Conservation (phyloP, 768 basidiomycete genomes). For the Tulasnella sp. region DNA sequence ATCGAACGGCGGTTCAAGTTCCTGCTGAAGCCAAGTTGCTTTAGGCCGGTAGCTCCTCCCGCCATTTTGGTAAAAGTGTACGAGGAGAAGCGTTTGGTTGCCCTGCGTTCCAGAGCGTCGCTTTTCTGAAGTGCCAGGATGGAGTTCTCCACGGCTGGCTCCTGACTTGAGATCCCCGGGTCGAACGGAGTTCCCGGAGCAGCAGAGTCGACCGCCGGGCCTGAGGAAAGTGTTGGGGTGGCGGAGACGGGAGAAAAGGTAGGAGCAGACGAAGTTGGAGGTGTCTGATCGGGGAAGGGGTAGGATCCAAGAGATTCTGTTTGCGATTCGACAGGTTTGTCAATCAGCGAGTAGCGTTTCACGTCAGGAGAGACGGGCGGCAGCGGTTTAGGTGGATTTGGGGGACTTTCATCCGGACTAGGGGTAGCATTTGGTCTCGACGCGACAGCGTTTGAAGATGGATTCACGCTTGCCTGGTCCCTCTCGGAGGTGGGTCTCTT, state of each 20-base stretch:
- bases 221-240: conserved; percentile 23
- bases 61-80: conserved; percentile 93
- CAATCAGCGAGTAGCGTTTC: conserved; percentile 73
- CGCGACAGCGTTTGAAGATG: background rate
- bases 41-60: conserved; percentile 35
- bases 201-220: background rate
- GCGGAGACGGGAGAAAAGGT: conserved; percentile 21
- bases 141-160: conserved; percentile 61
- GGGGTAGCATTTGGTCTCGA: background rate
- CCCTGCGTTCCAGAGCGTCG: conserved; percentile 78
- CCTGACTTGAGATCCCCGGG: background rate
- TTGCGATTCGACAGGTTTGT: conserved; percentile 39
- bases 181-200: conserved; percentile 27
- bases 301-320: background rate
- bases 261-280: background rate
- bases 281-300: background rate
- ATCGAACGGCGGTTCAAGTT: conserved; percentile 49
- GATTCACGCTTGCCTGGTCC: background rate
- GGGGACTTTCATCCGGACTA: background rate
- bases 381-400: background rate
- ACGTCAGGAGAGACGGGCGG: conserved; percentile 48
- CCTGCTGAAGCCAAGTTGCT: conserved; percentile 17
- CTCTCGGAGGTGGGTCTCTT: background rate
- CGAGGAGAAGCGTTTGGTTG: conserved; percentile 90
- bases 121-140: conserved; percentile 81